These are phyloP conservation scores for Aurantiochytrium sp. DNA, from an alignment of 108 stramenopile genomes.

Conservation along the genomic window DNA sequence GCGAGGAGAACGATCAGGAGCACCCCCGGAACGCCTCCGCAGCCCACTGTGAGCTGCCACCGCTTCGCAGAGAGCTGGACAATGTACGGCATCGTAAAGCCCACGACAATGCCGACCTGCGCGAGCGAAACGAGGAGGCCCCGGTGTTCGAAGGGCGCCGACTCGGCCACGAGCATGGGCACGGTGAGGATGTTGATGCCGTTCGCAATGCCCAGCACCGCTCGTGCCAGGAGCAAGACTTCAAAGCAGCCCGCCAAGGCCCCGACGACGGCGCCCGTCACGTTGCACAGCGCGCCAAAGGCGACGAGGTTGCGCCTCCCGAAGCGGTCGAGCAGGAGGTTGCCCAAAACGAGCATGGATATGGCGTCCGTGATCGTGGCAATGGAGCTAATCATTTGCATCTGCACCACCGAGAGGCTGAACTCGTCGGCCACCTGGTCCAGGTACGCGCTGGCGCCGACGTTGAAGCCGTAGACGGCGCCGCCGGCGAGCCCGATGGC, in stretches of 20 bases:
- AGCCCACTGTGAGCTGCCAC: neutral
- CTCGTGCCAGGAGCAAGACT: neutral
- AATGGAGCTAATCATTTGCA: neutral
- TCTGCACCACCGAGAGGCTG: neutral
- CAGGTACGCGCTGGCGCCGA: neutral
- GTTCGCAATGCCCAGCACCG: neutral
- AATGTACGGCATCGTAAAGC: neutral
- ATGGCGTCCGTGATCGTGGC: constrained; percentile 13
- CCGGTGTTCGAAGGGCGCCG: neutral
- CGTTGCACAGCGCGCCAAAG: neutral
- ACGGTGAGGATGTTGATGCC: neutral
- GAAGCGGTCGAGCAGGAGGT: neutral
- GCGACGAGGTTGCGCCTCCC: constrained; percentile 2
- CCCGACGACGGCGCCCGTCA: neutral
- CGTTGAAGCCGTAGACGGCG: neutral
- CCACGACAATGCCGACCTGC: constrained; percentile 5
- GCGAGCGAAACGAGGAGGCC: neutral
- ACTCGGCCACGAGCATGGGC: constrained; percentile 28
- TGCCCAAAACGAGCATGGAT: neutral
- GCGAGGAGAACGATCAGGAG: neutral
- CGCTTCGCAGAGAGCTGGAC: neutral
- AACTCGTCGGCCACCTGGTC: neutral
- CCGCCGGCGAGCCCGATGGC: neutral
- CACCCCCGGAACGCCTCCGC: neutral
- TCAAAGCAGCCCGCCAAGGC: neutral